These are phyloP conservation scores for Aureobasidium sp. DNA, from an alignment of 2,329 filamentous ascomycete species.

Conservation along the genomic window DNA sequence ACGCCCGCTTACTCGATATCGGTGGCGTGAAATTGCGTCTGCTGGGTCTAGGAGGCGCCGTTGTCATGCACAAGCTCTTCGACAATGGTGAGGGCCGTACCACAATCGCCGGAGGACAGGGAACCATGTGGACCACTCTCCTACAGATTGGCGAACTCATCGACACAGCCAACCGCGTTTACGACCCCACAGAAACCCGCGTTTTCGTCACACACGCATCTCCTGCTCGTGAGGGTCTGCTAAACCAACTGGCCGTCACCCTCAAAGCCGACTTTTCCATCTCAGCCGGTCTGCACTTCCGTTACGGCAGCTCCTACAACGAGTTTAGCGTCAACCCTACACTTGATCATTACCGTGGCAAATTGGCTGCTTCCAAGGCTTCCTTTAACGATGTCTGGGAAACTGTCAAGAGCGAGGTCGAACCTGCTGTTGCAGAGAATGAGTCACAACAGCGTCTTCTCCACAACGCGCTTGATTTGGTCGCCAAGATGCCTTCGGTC, in stretches of 20 bases:
- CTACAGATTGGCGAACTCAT: conserved; percentile 97
- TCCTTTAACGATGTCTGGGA: conserved; percentile 99
- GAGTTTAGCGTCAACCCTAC: conserved; percentile 99
- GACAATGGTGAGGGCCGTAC: conserved; percentile 97
- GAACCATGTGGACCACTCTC: conserved; percentile 98
- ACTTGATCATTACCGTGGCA: conserved; percentile 95
- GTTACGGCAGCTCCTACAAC: conserved; percentile 98
- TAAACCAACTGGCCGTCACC: conserved; percentile 95
- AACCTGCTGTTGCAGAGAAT: conserved; percentile 88
- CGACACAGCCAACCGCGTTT: conserved; percentile 95
- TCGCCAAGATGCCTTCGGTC: conserved; percentile 96
- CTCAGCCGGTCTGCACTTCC: conserved; percentile 94
- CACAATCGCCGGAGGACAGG: conserved; percentile 95
- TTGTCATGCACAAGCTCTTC: conserved; percentile 99
- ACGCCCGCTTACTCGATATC: conserved; percentile 88
- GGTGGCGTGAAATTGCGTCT: conserved; percentile 94
- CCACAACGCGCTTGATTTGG: conserved; percentile 82
- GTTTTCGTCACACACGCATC: conserved; percentile 96
- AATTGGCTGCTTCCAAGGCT: conserved; percentile 93
- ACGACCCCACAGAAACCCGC: conserved; percentile 94
- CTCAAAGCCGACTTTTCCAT: conserved; percentile 98
- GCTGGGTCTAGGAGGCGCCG: conserved; percentile 85
- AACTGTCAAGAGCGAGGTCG: conserved; percentile 91
- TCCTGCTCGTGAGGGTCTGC: conserved; percentile 86
- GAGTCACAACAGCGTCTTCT: conserved; percentile 88